Evolutionary conservation across 441 rosid species (phyloP), one percentile per base, ranked within the genome.

Genomic region (Cnidoscolus chayamansa): DNA sequence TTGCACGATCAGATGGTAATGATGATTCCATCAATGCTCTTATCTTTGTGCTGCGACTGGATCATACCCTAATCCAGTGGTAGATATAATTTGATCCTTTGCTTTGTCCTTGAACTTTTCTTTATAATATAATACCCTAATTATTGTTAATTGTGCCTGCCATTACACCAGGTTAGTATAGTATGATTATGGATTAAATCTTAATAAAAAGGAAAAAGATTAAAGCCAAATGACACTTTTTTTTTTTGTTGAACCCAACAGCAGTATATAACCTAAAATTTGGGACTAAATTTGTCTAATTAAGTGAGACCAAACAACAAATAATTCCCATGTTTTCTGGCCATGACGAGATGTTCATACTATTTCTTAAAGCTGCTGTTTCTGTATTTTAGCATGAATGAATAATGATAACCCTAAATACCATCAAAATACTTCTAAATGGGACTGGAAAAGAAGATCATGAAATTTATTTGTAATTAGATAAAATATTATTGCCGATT

Each of bases 1-100:
- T 77, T 72, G 72, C 75, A 65, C 45, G 82, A 77, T 84, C 81
- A 63, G 76, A 32, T 50, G 62, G 75, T 60, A 55, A 80, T 76
- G 54, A 81, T 80, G 82, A 71, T 54, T 69, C 78, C 80, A 75
- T 84, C 78, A 74, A 76, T 40, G 40, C 5, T 66, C 67, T 10
- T 45, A 69, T 64, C 54, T 78, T 78, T 58, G 1, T 11, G 62
- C 40, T 68, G 70, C 76, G 68, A 78, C 74, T 65, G 72, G 72
- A 40, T 40, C 37, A 35, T 30, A 4, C 57, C 37, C 35, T 55
- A 64, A 63, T 71, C 69, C 60, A 19, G 25, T 68, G 73, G 56
- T 67, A 35, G n/a, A 55, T 67, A 75, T 75, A 63, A 72, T 77
- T 73, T 65, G 30, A 51, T 72, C 76, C 45, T 25, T 51, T 37